phyloP scores from a whole-genome alignment of 2,329 filamentous ascomycete species.

The Aspergillus sergii region DNA sequence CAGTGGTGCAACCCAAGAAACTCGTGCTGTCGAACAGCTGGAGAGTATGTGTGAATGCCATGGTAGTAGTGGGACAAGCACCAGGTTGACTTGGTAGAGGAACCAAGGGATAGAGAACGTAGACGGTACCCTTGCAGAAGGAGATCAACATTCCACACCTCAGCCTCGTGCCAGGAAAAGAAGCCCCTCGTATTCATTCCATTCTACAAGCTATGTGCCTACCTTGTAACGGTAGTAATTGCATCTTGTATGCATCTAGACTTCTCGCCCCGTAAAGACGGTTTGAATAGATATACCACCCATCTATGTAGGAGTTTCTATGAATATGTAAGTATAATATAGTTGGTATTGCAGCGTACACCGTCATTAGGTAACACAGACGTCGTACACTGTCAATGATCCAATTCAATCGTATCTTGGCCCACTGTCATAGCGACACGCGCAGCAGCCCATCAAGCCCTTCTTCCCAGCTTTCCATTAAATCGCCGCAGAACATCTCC shows the following conservation, averaged over 20 bases:
- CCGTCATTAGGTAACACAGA: not conserved
- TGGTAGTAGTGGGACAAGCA: not conserved
- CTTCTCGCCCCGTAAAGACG: not conserved
- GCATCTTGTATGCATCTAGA: not conserved
- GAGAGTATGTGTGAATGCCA: not conserved
- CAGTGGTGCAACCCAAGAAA: not conserved
- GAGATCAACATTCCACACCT: conserved; percentile 12
- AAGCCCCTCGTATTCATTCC: not conserved
- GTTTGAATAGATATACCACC: not conserved
- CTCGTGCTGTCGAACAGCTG: not conserved
- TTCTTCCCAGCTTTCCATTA: conserved; percentile 53
- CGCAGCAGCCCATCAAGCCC: conserved; percentile 44
- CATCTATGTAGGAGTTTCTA: not conserved
- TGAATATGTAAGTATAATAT: not conserved
- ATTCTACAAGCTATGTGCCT: not conserved
- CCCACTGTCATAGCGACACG: conserved; percentile 29
- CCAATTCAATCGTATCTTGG: not conserved
- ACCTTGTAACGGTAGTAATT: not conserved
- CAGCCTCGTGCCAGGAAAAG: conserved; percentile 13
- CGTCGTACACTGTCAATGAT: not conserved
- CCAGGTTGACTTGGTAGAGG: not conserved
- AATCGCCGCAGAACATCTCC: conserved; percentile 46
- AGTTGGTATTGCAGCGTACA: not conserved
- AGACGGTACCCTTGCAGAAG: conserved; percentile 7
- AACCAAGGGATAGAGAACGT: conserved; percentile 8